Base-by-base conservation (phyloP, 345 rosid species). In the Aquilaria yunnanensis region DNA sequence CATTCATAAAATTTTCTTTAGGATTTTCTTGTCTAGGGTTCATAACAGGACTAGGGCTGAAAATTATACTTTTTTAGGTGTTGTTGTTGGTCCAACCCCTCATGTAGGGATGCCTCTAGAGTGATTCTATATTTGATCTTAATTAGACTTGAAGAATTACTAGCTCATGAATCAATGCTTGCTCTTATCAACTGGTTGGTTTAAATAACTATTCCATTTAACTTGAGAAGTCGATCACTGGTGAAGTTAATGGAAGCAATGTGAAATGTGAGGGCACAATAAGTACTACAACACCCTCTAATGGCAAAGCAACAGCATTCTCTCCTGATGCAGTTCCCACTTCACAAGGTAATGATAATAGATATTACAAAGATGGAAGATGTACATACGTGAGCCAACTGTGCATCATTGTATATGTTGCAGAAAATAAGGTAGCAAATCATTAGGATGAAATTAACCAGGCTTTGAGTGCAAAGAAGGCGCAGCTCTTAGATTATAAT, bases 361-460 rank as follows among this genome's bases (percentile, higher is more conserved):
- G 9, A 43, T 5, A n/a, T 49, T 14, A 43, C 51, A 37, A 14
- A 30, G 49, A 51, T 62, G 33, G 41, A 59, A 53, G 67, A 57
- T 62, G 43, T 3, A 46, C 32, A 60, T 47, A 37, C 31, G 34
- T 59, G 34, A 30, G 11, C 5, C 37, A 32, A 9, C 59, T 32
- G 23, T 23, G 33, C 14, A 30, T 60, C 32, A 13, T 10, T 29
- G 10, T 45, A 1, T 66, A 43, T 53, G 52, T 72, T 57, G 34
- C 75, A 91, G 96, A 72, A 68, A 87, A 79, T 67, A 88, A 81
- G 43, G 69, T 57, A 53, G 61, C 47, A 45, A 68, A 81, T 51
- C 76, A 75, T 3, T 85, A 93, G 98, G 94, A 91, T 61, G 93
- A 91, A 76, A 72, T 87, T 68, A 81, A 72, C 54, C 70, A 79